Conservation (phyloP, 306 rosid genomes). For the Sphenostylis stenocarpa region DNA sequence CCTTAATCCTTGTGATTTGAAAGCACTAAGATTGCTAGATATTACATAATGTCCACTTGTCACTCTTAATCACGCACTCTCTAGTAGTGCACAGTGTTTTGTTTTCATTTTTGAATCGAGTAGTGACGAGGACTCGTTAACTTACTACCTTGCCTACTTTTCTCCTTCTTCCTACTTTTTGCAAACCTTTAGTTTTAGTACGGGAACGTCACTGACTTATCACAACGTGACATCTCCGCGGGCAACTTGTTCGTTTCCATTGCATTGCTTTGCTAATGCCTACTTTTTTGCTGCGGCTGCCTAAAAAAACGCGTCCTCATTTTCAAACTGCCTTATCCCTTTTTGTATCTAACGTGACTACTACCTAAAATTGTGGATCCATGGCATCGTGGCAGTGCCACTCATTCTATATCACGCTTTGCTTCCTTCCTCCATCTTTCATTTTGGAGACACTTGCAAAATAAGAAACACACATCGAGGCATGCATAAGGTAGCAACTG, state of each 20-base stretch:
- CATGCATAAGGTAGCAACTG: no score
- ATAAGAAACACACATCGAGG: not conserved
- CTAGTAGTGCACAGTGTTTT: not conserved
- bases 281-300: not conserved
- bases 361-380: conserved; percentile 4
- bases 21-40: conserved; percentile 21
- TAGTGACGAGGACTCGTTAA: conserved; percentile 8
- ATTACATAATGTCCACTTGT: conserved; percentile 25
- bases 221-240: conserved; percentile 32
- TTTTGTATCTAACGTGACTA: conserved; percentile 11
- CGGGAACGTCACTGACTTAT: conserved; percentile 29
- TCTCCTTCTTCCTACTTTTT: not conserved
- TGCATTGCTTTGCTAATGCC: not conserved
- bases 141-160: conserved; percentile 25
- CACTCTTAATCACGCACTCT: not conserved
- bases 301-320: conserved; percentile 11
- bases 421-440: not conserved
- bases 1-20: conserved; percentile 23
- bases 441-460: not conserved
- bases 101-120: not conserved
- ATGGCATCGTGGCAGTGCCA: not conserved
- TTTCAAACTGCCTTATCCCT: not conserved
- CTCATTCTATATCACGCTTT: no score
- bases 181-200: not conserved
- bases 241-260: conserved; percentile 24